Base-by-base conservation (phyloP, 1,139 yeast species). In the Debaryomycetaceae sp. region DNA sequence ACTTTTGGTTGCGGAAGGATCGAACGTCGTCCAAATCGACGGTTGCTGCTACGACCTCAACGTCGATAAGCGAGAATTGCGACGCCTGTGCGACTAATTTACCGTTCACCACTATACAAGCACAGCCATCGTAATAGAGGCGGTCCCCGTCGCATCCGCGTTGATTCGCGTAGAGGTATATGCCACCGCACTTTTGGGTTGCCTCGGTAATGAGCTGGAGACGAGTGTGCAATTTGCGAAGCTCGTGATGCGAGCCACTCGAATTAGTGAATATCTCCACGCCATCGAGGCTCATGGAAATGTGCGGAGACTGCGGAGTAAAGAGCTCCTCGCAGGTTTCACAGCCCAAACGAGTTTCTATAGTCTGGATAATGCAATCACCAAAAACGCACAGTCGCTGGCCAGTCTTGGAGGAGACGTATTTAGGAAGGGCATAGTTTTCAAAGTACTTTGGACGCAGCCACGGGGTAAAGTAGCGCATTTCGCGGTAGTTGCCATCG, bases 101-200 rank as follows among this genome's bases (percentile, higher is more conserved):
- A 24, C 98, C 98, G 50, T 92, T 90, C 30, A 87, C 85, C 5
- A 87, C 83, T 49, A 92, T 90, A 45, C 85, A 63, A 0, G 98
- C 95, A 57, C 95, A 83, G 1, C 99, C 99, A 54, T 90, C 99
- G 47, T 90, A 90, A 53, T 92, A 90, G 30, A 90, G 58, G 35
- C 99, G 68, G 49, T 92, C 99, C 39, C 99, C 99, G 52, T 92
- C 99, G 52, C 99, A 90, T 5, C 99, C 99, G 37, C 80, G 77
- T 55, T 92, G 99, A 51, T 90, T 90, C 15, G 98, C 75, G 47
- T 90, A 90, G 31, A 90, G 61, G 46, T 90, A 90, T 18, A 90
- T 75, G 24, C 99, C 99, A 26, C 99, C 99, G 49, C 96, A 86
- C 53, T 90, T 86, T 33, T 83, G 72, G 4, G 97, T 86, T 2